These are phyloP conservation scores for Diphasiastrum complanatum DNA, from an alignment of 83 land plant genomes.

Conservation along the genomic window DNA sequence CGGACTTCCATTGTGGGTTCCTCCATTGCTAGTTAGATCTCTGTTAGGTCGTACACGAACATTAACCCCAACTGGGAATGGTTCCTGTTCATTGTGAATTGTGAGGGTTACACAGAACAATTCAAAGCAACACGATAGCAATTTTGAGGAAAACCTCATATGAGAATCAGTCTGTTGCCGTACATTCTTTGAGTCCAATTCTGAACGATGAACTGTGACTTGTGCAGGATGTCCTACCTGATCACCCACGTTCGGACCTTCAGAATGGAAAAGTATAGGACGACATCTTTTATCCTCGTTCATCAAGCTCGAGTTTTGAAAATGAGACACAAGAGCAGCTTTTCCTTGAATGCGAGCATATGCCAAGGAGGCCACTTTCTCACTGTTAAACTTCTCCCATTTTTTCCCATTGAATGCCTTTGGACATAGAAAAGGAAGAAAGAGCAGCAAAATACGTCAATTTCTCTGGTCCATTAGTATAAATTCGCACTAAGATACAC, in stretches of 20 bases:
- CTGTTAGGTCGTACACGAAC: conserved; percentile 49
- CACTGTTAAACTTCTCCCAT: conserved; percentile 92
- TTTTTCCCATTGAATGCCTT: conserved; percentile 83
- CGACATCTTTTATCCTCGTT: conserved; percentile 92
- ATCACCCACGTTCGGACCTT: conserved; percentile 70
- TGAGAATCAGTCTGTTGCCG: neutral
- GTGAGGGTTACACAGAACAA: neutral
- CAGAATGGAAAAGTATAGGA: conserved; percentile 85
- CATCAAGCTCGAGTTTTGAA: conserved; percentile 88
- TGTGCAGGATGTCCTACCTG: conserved; percentile 39
- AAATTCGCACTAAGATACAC: neutral
- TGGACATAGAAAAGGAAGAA: neutral
- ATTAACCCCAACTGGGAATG: conserved; percentile 70
- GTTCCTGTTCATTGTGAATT: conserved; percentile 51
- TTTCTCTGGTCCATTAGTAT: neutral
- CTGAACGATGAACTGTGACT: neutral
- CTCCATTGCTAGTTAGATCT: conserved; percentile 22
- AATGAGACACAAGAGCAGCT: conserved; percentile 71
- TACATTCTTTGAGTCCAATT: neutral
- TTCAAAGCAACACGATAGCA: neutral
- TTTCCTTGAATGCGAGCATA: conserved; percentile 92
- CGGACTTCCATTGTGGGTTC: conserved; percentile 43
- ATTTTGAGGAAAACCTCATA: neutral
- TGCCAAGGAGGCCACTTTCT: conserved; percentile 83
- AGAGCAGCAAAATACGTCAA: neutral